Evolutionary conservation across 2,329 filamentous ascomycete species (phyloP), one percentile per base, ranked within the genome.

Genomic region (Pseudocercospora crystallina): DNA sequence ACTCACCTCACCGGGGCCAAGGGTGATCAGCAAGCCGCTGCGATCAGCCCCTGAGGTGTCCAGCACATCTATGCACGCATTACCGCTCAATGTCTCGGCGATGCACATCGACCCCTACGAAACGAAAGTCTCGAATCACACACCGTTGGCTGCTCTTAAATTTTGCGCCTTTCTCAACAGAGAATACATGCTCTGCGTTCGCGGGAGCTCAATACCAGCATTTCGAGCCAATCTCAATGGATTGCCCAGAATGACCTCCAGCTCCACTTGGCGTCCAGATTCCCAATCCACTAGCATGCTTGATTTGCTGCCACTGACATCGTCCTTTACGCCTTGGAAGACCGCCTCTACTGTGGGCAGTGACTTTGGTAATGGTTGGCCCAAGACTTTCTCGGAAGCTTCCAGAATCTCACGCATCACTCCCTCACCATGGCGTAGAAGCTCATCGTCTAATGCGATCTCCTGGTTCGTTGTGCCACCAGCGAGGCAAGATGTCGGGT

Each of bases 211-310:
- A 8, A 84, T 78, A 0, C 84, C 84, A 37, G 76, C 76, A 46
- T 75, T 76, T 56, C 81, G 72, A 10, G 85, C 85, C 43, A 85
- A 81, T 56, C 82, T 72, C 15, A 88, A 79, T 1, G 85, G 83
- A 64, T 88, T 87, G 1, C 85, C 85, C 29, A 89, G 65, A 34
- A 89, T 87, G 35, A 86, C 85, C 69, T 89, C 85, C 42, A 88
- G 66, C 72, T 89, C 85, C 75, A 89, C 76, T 31, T 77, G 77
- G 61, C 82, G 76, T 0, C 82, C 81, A 1, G 74, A 76, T 66
- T 86, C 83, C 83, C 84, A 87, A 64, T 89, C 85, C 8, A 85
- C 69, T 59, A 86, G 72, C 85, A 89, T 89, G 65, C 65, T 80
- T 63, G 70, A 76, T 60, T 80, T 79, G n/a, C 81, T 82, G 0